These are phyloP conservation scores for Pseudonitzschia delicatissima DNA, from an alignment of 108 stramenopile genomes.

Conservation along the genomic window DNA sequence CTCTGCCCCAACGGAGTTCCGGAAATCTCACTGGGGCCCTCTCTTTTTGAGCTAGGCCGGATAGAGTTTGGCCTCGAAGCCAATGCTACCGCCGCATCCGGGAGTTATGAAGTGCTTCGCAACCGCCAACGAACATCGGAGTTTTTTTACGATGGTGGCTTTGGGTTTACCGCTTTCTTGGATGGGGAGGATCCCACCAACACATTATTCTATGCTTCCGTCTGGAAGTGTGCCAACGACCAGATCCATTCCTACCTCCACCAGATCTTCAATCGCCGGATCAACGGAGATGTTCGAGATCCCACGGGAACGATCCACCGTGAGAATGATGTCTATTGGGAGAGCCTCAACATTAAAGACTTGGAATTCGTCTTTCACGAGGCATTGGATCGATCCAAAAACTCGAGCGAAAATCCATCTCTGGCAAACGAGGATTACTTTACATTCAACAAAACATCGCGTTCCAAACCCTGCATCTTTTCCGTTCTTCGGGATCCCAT, in stretches of 20 bases:
- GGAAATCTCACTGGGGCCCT: neutral
- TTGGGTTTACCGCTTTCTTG: neutral
- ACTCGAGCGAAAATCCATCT: neutral
- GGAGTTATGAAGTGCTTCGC: neutral
- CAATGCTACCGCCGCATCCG: neutral
- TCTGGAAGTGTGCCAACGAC: constrained; percentile 10
- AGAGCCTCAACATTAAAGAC: neutral
- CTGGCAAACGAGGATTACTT: neutral
- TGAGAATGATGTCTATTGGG: neutral
- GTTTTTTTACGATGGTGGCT: neutral
- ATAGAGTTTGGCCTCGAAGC: neutral
- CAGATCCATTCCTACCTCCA: constrained; percentile 9
- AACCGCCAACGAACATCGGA: neutral
- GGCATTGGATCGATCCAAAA: neutral
- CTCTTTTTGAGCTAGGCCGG: constrained; percentile 17
- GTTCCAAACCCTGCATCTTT: constrained; percentile 14
- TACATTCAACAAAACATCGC: neutral
- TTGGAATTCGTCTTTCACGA: neutral
- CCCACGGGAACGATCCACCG: neutral
- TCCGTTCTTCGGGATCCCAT: constrained; percentile 41
- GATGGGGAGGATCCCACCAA: constrained; percentile 2
- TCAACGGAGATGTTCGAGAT: neutral
- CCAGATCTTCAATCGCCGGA: neutral
- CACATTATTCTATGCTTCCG: neutral
- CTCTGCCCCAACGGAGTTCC: constrained; percentile 22